Base-by-base conservation (phyloP, 352 stramenopile genomes). In the Phytophthora chlamydospora region DNA sequence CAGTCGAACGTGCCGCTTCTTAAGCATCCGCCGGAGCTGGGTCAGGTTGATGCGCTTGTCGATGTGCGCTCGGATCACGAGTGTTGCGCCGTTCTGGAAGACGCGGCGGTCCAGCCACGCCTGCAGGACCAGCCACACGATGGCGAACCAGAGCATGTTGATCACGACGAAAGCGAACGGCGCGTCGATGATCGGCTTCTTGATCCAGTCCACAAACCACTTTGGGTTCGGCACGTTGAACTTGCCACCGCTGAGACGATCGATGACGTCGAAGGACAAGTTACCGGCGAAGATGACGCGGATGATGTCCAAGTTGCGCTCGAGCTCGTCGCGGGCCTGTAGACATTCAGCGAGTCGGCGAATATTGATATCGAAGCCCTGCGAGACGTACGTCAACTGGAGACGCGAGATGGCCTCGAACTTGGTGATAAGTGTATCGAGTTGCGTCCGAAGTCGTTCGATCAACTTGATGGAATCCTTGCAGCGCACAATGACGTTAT, bases 381-480 rank as follows among this genome's bases (percentile, higher is more conserved):
- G 71, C 14, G 92, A 91, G 12, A 98, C 85, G 34, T 88, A 76
- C 27, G 91, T 83, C n/a, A 96, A 79, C 58, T 98, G 93, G 7
- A 92, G 83, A 40, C 97, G 85, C 16, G 84, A 92, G 39, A 97
- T 93, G 9, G 87, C 82, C 31, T 93, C 76, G 44, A 93, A 96
- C 77, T 97, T 97, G 67, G 94, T 92, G 32, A 95, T 83, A 12
- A 99, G 66, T 19, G 96, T 90, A 57, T 98, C 92, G 31, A 98
- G 74, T 50, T 98, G 93, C 6, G 90, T 95, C 24, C 92, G 82
- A 17, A 97, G 84, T 45, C 89, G 92, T 55, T 89, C 82, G 34
- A 98, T 91, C 24, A 98, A 93, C 67, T 99, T 99, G 70, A 98
- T 98, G 9, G 98, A 88, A 72, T 98, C 96, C 49, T 95, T 96